Evolutionary conservation across 2,329 filamentous ascomycete species (phyloP), one percentile per base, ranked within the genome.

Genomic region (Alternaria angustiovoidea): DNA sequence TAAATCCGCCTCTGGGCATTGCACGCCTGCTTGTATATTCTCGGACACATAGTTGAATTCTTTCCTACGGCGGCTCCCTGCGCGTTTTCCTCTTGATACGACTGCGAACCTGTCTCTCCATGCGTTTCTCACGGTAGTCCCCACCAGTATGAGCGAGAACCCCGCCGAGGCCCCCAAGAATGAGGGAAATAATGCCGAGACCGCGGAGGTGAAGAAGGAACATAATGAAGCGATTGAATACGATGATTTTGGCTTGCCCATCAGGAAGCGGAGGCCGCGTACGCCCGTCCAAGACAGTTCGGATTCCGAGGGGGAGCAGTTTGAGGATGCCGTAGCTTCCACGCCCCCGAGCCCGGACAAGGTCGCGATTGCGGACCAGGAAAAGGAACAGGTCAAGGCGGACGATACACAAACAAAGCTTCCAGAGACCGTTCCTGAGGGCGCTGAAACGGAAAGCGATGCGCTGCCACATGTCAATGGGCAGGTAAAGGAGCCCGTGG

Each of bases 221-320:
- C 38, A 56, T 14, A 62, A 62, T 44, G 32, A 62, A 11, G 70
- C 66, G 16, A 67, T 76, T 51, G 87, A 89, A 70, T 79, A 88
- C 60, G 90, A 92, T 75, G 90, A 92, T 66, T 92, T 92, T 75
- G 90, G 90, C 51, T 80, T 92, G 64, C 89, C 89, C 18, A 84
- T 90, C 63, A 83, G 82, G 74, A 86, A 83, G 68, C 83, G 67
- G 49, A 62, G 75, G 38, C 68, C 69, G 26, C 69, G 70, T 51
- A 71, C 68, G 32, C 71, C 70, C 18, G 63, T 72, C 48, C 71
- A 55, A 57, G 75, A 74, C 28, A 68, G 62, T 41, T 67, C 69
- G 11, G 71, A 74, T 20, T 62, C 68, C 34, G 67, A 70, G 5
- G 68, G 69, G 18, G 74, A 72, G 32, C 66, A 68, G 56, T 71